These are phyloP conservation scores for Colletotrichum cuscutae DNA, from an alignment of 2,329 filamentous ascomycete genomes.

Conservation along the genomic window DNA sequence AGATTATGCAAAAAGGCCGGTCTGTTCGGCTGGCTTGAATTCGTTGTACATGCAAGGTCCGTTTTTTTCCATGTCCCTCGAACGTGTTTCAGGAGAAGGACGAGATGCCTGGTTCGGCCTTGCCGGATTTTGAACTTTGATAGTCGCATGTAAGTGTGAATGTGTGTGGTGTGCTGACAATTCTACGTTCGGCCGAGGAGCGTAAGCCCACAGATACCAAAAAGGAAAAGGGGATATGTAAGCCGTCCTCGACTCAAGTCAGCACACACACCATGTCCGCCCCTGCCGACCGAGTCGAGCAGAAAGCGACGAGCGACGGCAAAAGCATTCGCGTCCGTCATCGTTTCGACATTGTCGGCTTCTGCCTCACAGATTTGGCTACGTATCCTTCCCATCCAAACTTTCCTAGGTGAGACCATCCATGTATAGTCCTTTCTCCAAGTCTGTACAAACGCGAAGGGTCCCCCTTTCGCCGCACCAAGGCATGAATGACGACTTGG, in stretches of 20 bases:
- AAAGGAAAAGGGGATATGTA: neutral
- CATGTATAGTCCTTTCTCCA: neutral
- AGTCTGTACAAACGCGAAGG: too few species aligned
- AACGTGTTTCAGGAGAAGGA: neutral
- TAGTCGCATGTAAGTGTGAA: neutral
- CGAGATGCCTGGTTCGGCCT: neutral
- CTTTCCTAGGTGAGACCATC: neutral
- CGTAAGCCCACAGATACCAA: neutral
- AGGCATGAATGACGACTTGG: too few species aligned
- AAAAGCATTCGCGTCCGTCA: neutral
- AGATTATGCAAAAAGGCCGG: neutral
- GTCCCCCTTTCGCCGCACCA: too few species aligned
- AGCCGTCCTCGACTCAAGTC: neutral
- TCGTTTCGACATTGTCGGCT: neutral
- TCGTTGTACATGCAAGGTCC: neutral
- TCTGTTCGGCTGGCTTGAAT: neutral
- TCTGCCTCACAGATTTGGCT: neutral
- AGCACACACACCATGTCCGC: neutral
- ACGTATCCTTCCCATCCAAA: neutral
- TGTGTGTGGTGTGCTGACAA: neutral
- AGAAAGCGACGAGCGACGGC: neutral
- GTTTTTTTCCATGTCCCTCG: neutral
- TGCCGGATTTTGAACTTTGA: neutral
- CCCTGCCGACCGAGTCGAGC: neutral
- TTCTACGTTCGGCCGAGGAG: neutral